Evolutionary conservation across 1,284 basidiomycete genomes (phyloP).

Genomic region (Afroboletus lepidellus): DNA sequence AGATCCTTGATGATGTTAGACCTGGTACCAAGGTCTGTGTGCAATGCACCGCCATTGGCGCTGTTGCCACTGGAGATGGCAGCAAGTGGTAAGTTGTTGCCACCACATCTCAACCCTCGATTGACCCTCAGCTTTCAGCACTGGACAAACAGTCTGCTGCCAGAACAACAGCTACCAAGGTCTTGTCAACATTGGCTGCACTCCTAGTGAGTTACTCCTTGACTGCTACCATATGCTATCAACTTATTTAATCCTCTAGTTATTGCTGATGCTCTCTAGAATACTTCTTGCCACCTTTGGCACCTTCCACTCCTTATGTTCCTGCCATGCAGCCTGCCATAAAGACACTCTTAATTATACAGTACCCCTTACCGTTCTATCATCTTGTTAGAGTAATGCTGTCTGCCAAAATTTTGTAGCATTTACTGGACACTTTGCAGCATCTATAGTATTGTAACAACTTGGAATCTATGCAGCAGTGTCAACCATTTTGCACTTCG

Average conservation of each 20-base stretch:
- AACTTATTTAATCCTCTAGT: slow-evolving; percentile 30
- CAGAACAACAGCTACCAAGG: slow-evolving; percentile 41
- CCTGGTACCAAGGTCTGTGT: slow-evolving; percentile 31
- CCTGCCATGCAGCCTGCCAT: neutral
- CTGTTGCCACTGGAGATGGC: slow-evolving; percentile 29
- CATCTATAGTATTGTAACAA: neutral
- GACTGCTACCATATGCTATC: accelerated
- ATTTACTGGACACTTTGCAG: neutral
- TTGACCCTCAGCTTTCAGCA: slow-evolving; percentile 28
- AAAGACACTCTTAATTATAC: slow-evolving; percentile 15
- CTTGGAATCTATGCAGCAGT: neutral
- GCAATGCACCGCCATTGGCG: slow-evolving; percentile 36
- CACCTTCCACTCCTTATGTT: slow-evolving; percentile 23
- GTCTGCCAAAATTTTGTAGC: neutral
- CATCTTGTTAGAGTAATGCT: neutral
- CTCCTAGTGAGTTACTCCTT: slow-evolving; percentile 38
- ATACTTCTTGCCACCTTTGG: neutral
- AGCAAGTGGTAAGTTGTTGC: slow-evolving; percentile 35
- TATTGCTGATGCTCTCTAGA: slow-evolving; percentile 34
- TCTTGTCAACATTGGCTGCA: slow-evolving; percentile 44
- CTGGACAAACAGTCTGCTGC: slow-evolving; percentile 45
- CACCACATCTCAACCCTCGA: accelerated
- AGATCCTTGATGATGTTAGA: neutral
- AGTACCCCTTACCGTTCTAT: slow-evolving; percentile 1
- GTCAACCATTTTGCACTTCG: neutral